A percentile compares a stretch with the other conserved stretches of the same genome.
Evolutionary conservation across 2,329 filamentous ascomycete genomes (phyloP).

Genomic region (Lanzia echinophila): DNA sequence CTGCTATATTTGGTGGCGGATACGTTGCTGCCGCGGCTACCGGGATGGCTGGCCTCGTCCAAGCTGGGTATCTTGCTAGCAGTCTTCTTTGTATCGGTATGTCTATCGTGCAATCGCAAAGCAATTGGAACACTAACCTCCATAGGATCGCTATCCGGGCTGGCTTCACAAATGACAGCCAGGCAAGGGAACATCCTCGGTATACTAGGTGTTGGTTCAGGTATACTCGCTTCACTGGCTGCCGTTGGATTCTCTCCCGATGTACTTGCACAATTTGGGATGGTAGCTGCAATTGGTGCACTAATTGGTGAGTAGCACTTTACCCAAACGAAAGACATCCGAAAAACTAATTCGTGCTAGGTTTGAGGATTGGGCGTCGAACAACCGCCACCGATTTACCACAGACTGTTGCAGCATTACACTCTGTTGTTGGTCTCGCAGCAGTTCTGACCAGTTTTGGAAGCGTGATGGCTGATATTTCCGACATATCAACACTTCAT

Average conservation of each 20-base stretch:
- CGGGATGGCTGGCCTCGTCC: constrained; percentile 75
- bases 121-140: not conserved
- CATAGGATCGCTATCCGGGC: constrained; percentile 62
- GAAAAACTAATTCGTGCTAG: constrained; percentile 25
- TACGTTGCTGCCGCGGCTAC: constrained; percentile 75
- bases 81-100: constrained; percentile 70
- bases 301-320: constrained; percentile 43
- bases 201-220: constrained; percentile 76
- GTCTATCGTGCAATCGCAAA: not conserved
- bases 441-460: constrained; percentile 85
- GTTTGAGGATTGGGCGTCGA: constrained; percentile 72
- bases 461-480: constrained; percentile 69
- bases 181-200: constrained; percentile 80
- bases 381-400: constrained; percentile 85
- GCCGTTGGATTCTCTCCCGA: constrained; percentile 76
- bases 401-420: constrained; percentile 81
- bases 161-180: constrained; percentile 77
- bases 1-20: constrained; percentile 69
- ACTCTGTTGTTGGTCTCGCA: constrained; percentile 84
- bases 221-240: constrained; percentile 74
- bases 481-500: constrained; percentile 68
- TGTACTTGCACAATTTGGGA: constrained; percentile 73
- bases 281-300: constrained; percentile 64
- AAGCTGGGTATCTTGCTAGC: constrained; percentile 81
- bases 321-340: not conserved